Evolutionary conservation across 345 rosid species (phyloP).

Genomic region (Eucalyptus globulus): DNA sequence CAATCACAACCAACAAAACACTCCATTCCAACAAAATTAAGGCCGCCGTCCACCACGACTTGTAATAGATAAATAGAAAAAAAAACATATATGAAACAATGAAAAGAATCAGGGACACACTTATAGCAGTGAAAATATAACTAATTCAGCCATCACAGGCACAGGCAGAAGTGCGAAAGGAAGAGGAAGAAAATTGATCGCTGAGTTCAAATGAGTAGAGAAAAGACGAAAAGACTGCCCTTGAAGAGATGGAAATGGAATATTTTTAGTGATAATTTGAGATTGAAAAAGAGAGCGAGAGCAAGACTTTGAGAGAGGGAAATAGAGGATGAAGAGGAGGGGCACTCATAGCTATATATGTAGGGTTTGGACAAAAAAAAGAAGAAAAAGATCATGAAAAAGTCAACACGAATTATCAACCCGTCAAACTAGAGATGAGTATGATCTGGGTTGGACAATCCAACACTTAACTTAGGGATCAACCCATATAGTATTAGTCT

Average conservation of each 20-base stretch:
- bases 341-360: not conserved
- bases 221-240: not conserved
- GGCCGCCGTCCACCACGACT: not conserved
- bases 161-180: not conserved
- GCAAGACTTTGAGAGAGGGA: not conserved
- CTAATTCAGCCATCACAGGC: not conserved
- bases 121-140: not conserved
- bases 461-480: no score
- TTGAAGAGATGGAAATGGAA: not conserved
- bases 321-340: not conserved
- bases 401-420: no score
- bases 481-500: no score
- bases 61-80: not conserved
- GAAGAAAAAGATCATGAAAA: no score
- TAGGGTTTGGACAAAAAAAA: not conserved
- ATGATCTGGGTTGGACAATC: no score
- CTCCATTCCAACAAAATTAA: not conserved
- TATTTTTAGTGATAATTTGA: not conserved
- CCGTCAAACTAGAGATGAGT: no score
- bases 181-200: not conserved
- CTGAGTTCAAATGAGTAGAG: not conserved
- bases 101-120: not conserved
- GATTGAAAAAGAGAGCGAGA: not conserved
- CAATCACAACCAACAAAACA: not conserved
- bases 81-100: not conserved